Evolutionary conservation across 305 asterid species (phyloP), one percentile per base, ranked within the genome.

Genomic region (Solanum aculeatissimum): DNA sequence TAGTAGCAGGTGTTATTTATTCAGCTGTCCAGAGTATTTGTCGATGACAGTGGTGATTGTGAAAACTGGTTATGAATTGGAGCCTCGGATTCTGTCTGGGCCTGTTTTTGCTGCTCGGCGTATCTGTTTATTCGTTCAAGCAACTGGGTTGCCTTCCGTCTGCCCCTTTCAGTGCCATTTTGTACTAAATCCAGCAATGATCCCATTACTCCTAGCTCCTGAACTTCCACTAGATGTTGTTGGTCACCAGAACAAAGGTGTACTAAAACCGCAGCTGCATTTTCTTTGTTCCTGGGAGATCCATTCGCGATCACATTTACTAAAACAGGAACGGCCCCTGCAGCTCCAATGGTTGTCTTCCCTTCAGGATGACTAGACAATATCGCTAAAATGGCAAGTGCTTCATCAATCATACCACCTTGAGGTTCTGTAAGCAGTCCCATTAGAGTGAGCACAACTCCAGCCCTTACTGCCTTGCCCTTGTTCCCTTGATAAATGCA

Each of bases 401-500:
- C 93, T 83, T 95, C 99, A 49, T 97, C 98, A 85, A 95, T 96
- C 98, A 97, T 95, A 83, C 87, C 85, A 68, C 96, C 94, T 79
- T 92, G 94, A 57, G 95, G 95, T 53, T 95, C 96, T 0, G 97
- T 95, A 27, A 97, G 93, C 78, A 97, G 89, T 62, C 69, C 87
- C 99, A 97, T 94, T 49, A 97, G 92, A 0, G 94, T 92, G 42
- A 97, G 94, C 21, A 97, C 91, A 51, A 94, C 98, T 40, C 98
- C 98, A 2, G 98, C 98, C 89, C 98, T 87, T 54, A 97, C 95
- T 0, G 98, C 98, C 91, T 94, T 97, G 21, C 97, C 99, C 87
- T 95, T 97, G 92, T 97, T 94, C 13, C 98, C 98, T 85, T 97
- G 98, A 89, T 95, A 95, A 87, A 97, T 97, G 92, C 98, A 94